Conservation (phyloP, 2,329 filamentous ascomycete genomes). For the Botrytis aclada region DNA sequence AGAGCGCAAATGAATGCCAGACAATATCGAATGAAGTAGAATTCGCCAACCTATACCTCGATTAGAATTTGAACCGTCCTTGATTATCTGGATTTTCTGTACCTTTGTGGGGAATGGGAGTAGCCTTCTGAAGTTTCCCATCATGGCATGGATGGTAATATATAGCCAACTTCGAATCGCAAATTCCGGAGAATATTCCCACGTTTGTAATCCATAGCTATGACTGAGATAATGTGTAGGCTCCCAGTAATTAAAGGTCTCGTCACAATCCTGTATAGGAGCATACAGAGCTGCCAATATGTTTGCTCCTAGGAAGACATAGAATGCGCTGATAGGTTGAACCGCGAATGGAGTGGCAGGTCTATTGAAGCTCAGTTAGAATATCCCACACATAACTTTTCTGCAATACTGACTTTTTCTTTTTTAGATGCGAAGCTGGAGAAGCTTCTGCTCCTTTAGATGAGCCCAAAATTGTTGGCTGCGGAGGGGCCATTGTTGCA, state of each 20-base stretch:
- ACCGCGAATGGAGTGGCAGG: constrained; percentile 57
- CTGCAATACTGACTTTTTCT: constrained; percentile 29
- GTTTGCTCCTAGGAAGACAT: constrained; percentile 72
- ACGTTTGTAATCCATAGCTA: constrained; percentile 91
- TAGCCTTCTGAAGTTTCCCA: constrained; percentile 65
- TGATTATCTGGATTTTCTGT: constrained; percentile 1
- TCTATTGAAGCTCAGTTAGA: constrained; percentile 30
- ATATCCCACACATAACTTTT: neutral
- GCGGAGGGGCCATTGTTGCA: constrained; percentile 9
- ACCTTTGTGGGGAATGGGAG: constrained; percentile 61
- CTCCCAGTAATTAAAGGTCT: constrained; percentile 99
- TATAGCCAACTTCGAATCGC: constrained; percentile 97
- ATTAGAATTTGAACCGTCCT: constrained; percentile 16
- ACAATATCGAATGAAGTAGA: constrained; percentile 78
- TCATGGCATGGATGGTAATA: constrained; percentile 70
- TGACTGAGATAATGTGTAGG: constrained; percentile 91
- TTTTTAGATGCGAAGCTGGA: constrained; percentile 22
- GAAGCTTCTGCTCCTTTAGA: constrained; percentile 10
- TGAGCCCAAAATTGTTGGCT: neutral
- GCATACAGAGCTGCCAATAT: constrained; percentile 74
- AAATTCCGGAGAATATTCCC: constrained; percentile 96
- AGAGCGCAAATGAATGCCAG: constrained; percentile 75
- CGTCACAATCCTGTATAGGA: constrained; percentile 96
- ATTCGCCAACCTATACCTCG: constrained; percentile 58
- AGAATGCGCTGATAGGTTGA: constrained; percentile 74